phyloP scores from a whole-genome alignment of 371 early-diverging fungal genomes.

The Circinella umbellata region DNA sequence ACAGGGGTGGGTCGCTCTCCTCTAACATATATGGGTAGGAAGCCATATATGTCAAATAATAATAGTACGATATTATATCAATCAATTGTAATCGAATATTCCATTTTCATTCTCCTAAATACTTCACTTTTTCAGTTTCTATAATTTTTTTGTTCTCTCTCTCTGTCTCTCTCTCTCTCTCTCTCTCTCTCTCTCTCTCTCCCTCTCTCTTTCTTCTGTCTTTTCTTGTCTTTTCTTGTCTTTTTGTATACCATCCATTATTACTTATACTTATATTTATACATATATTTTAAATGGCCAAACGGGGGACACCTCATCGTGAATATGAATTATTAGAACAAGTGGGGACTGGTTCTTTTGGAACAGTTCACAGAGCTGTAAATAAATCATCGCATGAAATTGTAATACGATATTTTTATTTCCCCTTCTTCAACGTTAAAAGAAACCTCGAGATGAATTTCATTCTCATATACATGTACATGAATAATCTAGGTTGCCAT shows the following conservation, averaged over 20 bases:
- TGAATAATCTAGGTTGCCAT: constrained; percentile 78
- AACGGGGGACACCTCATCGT: constrained; percentile 34
- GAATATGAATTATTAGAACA: constrained; percentile 77
- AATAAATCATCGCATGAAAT: constrained; percentile 70
- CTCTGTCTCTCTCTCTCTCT: neutral
- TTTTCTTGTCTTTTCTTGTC: neutral
- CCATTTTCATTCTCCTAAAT: constrained; percentile 6
- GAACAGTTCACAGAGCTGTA: constrained; percentile 80
- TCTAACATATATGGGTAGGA: too few relatives aligned
- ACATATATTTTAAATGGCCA: constrained; percentile 18
- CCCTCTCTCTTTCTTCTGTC: neutral
- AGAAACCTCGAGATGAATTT: neutral
- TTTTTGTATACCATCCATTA: neutral
- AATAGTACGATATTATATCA: too few relatives aligned
- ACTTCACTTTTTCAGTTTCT: neutral
- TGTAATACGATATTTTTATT: constrained; percentile 43
- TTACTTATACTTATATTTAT: too few relatives aligned
- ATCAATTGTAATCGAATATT: too few relatives aligned
- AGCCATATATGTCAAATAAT: too few relatives aligned
- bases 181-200: neutral
- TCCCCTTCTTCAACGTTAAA: neutral
- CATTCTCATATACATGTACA: too few relatives aligned
- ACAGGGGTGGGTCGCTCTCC: too few relatives aligned
- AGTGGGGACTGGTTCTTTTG: constrained; percentile 93
- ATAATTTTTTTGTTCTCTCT: neutral